These are phyloP conservation scores for Phallus indusiatus DNA, from an alignment of 768 basidiomycete species.

Conservation along the genomic window DNA sequence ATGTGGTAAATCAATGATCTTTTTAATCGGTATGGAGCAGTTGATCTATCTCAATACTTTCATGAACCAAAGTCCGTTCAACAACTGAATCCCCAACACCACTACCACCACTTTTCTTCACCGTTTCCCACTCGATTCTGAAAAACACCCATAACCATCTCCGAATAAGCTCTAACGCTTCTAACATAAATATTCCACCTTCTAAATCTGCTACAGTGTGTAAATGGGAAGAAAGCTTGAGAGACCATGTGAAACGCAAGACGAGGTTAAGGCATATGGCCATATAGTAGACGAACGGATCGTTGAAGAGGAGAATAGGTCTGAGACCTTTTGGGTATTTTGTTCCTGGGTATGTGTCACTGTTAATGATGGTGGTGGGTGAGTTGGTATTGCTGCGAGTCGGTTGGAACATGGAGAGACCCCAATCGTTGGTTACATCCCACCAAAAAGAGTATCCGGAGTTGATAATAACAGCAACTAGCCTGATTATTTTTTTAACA, in stretches of 20 bases:
- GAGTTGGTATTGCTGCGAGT: conserved; percentile 12
- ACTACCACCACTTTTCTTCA: conserved; percentile 43
- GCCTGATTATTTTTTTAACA: conserved; percentile 35
- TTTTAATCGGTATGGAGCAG: not conserved
- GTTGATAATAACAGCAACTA: conserved; percentile 77
- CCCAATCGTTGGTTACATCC: conserved; percentile 99
- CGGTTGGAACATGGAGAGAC: conserved; percentile 60
- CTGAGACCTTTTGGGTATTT: conserved; percentile 67
- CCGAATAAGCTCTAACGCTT: conserved; percentile 79
- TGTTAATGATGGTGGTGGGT: conserved; percentile 10
- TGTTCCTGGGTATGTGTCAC: conserved; percentile 29
- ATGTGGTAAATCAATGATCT: not conserved
- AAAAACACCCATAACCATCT: conserved; percentile 99
- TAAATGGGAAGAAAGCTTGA: conserved; percentile 82
- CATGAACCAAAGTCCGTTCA: not conserved
- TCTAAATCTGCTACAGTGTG: conserved; percentile 75
- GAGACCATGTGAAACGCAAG: conserved; percentile 87
- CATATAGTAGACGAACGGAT: conserved; percentile 72
- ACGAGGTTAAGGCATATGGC: conserved; percentile 75
- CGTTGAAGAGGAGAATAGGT: conserved; percentile 63
- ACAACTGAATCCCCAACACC: too few species aligned
- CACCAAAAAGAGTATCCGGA: conserved; percentile 97
- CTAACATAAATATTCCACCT: conserved; percentile 78
- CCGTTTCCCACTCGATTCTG: conserved; percentile 92
- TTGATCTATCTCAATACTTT: not conserved